Evolutionary conservation across 1,284 basidiomycete genomes (phyloP).

Genomic region (Puccinia hordei): DNA sequence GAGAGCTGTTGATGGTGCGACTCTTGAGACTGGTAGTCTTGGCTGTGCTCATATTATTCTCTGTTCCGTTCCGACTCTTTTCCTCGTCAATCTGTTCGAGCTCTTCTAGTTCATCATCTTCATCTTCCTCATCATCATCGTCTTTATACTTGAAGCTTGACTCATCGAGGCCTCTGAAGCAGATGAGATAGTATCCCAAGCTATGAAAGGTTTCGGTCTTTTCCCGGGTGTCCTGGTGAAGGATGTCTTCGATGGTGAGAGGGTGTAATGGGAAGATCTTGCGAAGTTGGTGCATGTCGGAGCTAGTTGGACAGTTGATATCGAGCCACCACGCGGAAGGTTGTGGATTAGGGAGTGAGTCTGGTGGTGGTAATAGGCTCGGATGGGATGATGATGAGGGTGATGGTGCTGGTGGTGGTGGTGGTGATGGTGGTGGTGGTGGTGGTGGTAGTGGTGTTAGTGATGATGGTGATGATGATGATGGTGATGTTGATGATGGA

Average conservation of each 20-base stretch:
- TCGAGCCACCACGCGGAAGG: conserved; percentile 83
- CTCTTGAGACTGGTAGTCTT: not conserved
- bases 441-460: too few species aligned
- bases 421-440: not conserved
- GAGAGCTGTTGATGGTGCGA: conserved; percentile 7
- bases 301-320: conserved; percentile 83
- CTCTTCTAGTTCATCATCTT: conserved; percentile 1
- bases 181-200: conserved; percentile 90
- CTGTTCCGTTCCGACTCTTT: not conserved
- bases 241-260: conserved; percentile 88
- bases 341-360: conserved; percentile 10
- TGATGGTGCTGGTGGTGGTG: not conserved
- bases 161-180: conserved; percentile 74
- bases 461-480: too few species aligned
- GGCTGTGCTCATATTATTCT: not conserved
- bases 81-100: not conserved
- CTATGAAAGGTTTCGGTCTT: conserved; percentile 86
- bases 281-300: conserved; percentile 82
- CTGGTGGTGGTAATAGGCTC: not conserved
- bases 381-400: not conserved
- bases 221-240: conserved; percentile 90
- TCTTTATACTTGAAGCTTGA: conserved; percentile 66
- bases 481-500: not conserved
- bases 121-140: conserved; percentile 20
- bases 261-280: conserved; percentile 90